These are phyloP conservation scores for Fraxinus velutina DNA, from an alignment of 305 asterid genomes.

Conservation along the genomic window DNA sequence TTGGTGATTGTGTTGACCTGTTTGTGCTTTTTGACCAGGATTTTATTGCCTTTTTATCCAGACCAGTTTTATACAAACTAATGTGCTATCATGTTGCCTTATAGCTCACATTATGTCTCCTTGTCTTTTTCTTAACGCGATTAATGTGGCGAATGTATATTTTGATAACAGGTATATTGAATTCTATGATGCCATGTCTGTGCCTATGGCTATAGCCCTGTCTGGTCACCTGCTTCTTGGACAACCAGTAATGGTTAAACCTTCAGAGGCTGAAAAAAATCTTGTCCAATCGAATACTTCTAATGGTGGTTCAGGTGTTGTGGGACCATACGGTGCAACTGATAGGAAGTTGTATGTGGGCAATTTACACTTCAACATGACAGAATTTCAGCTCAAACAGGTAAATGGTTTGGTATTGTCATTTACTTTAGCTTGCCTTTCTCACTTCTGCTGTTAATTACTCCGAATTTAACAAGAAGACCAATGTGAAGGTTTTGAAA, in stretches of 20 bases:
- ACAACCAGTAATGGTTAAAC: constrained; percentile 97
- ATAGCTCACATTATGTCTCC: neutral
- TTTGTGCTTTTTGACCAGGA: neutral
- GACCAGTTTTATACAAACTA: neutral
- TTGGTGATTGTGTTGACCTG: neutral
- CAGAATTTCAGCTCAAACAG: constrained; percentile 89
- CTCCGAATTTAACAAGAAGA: neutral
- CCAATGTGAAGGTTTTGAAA: neutral
- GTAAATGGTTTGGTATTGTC: constrained; percentile 29
- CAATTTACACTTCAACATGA: constrained; percentile 90
- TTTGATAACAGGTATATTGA: constrained; percentile 73
- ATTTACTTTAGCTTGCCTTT: neutral
- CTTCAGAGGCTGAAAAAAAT: constrained; percentile 98
- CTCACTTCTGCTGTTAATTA: neutral
- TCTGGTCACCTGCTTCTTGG: constrained; percentile 90
- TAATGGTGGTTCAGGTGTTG: constrained; percentile 63
- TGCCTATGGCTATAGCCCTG: constrained; percentile 94
- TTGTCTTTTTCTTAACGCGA: neutral
- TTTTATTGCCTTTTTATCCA: neutral
- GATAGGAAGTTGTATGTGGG: constrained; percentile 92
- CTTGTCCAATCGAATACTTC: constrained; percentile 84
- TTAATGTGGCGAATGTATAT: neutral
- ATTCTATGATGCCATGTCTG: constrained; percentile 92
- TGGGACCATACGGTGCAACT: constrained; percentile 87
- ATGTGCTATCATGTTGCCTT: neutral